These are phyloP conservation scores for Trichoderma endophyticum DNA, from an alignment of 2,329 filamentous ascomycete genomes.

Conservation along the genomic window DNA sequence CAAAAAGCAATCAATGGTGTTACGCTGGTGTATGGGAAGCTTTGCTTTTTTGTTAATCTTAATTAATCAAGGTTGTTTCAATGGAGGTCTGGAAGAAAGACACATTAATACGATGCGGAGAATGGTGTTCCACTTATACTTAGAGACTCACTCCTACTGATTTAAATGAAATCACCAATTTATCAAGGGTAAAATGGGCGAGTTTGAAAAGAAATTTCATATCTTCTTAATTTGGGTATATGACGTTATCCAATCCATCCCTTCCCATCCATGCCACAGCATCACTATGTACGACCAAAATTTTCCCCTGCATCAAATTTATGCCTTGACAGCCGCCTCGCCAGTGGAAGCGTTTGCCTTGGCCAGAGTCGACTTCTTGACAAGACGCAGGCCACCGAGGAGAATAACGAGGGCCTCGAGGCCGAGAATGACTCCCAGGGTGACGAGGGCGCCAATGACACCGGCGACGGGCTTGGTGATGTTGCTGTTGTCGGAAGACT, in stretches of 20 bases:
- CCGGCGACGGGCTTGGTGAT: slow-evolving; percentile 72
- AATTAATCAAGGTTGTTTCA: neutral
- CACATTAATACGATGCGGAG: neutral
- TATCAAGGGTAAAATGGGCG: neutral
- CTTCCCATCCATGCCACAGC: neutral
- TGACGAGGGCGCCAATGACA: slow-evolving; percentile 72
- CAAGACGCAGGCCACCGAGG: slow-evolving; percentile 44
- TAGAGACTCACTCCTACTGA: neutral
- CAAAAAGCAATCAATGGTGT: neutral
- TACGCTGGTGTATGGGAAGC: neutral
- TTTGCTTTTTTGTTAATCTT: neutral
- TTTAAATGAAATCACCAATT: neutral
- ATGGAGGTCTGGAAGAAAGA: neutral
- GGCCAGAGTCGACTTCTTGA: slow-evolving; percentile 44
- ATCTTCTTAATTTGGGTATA: slow-evolving; percentile 3
- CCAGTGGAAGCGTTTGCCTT: neutral
- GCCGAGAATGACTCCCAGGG: slow-evolving; percentile 48
- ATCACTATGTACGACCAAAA: neutral
- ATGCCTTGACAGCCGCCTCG: slow-evolving; percentile 24
- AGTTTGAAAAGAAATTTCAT: neutral
- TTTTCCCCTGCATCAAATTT: neutral
- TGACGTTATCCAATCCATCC: neutral
- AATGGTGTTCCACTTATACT: neutral
- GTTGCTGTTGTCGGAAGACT: slow-evolving; percentile 34
- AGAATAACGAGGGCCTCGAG: slow-evolving; percentile 43